Evolutionary conservation across 2,329 filamentous ascomycete species (phyloP), one percentile per base, ranked within the genome.

Genomic region (Pseudogymnoascus sp.): DNA sequence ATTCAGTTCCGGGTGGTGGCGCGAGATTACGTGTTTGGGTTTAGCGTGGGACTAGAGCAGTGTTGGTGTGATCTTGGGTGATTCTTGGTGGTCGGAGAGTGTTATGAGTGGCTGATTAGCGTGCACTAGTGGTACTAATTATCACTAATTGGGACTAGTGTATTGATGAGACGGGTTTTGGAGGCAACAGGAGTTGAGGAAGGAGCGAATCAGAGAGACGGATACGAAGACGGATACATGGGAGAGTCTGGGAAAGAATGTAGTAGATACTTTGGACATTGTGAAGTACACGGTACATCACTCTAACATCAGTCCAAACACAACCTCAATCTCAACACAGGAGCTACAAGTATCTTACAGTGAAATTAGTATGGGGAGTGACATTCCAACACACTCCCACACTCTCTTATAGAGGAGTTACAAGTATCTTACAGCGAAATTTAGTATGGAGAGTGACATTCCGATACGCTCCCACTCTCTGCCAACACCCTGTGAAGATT

Each of bases 41-140:
- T 29, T 40, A 42, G 36, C 15, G 36, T 29, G 21, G 6, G n/a
- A 18, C 13, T 60, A 29, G 36, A 18, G 39, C 2, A 13, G 31
- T 29, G 58, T 60, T 60, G 58, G 40, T 60, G 40, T 60, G 31
- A 39, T 60, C 36, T 60, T 37, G 58, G 42, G 42, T 29, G 35
- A 59, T 59, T 35, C 27, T 35, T 15, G 58, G 33, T 59, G 58
- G 58, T 59, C n/a, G 58, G 27, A 36, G 58, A n/a, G 33, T 37
- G 58, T 42, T 60, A 25, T 60, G 58, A 42, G 58, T 40, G 58
- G 58, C 36, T 37, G 40, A 36, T 42, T 60, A 42, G 58, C 36
- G 5, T 42, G 5, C 18, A 42, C 36, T 60, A 37, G 58, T 31
- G 13, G 36, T 10, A 18, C 18, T 18, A 18, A 18, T 18, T 18